A percentile compares a stretch with the other conserved stretches of the same genome.
Conservation (phyloP, 2,329 filamentous ascomycete species). For the Davidsoniella australis region DNA sequence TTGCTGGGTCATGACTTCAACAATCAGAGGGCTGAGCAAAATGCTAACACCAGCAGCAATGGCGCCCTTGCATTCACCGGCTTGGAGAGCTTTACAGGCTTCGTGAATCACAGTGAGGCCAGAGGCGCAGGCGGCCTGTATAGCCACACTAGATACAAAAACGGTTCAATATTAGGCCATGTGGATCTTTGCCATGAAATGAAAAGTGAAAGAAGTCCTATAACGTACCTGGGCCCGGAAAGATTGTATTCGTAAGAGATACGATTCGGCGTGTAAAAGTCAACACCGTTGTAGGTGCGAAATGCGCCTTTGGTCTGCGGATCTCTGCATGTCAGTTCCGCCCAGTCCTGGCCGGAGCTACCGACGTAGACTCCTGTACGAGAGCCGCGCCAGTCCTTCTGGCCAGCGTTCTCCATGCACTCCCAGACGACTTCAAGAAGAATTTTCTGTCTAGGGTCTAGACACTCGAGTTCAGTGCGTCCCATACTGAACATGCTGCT, state of each 20-base stretch:
- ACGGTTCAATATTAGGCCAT: no score
- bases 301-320: constrained; percentile 21
- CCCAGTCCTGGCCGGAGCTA: constrained; percentile 16
- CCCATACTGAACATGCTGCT: constrained; percentile 20
- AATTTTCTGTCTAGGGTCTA: constrained; percentile 18
- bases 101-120: constrained; percentile 19
- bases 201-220: no score
- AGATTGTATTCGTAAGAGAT: constrained; percentile 21
- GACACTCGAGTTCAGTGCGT: constrained; percentile 14
- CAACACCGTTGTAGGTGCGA: constrained; percentile 18
- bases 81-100: constrained; percentile 19
- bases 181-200: no score
- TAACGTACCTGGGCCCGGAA: constrained; percentile 16
- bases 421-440: constrained; percentile 18
- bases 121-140: constrained; percentile 23
- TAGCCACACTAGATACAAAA: constrained; percentile 13
- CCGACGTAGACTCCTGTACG: constrained; percentile 19
- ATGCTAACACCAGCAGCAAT: constrained; percentile 14
- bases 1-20: constrained; percentile 15
- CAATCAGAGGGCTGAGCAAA: constrained; percentile 15
- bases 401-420: constrained; percentile 19
- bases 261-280: constrained; percentile 20
- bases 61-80: constrained; percentile 17
- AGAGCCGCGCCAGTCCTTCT: constrained; percentile 14
- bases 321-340: constrained; percentile 15